phyloP scores from a whole-genome alignment of 306 rosid genomes.

The Vigna mungo region DNA sequence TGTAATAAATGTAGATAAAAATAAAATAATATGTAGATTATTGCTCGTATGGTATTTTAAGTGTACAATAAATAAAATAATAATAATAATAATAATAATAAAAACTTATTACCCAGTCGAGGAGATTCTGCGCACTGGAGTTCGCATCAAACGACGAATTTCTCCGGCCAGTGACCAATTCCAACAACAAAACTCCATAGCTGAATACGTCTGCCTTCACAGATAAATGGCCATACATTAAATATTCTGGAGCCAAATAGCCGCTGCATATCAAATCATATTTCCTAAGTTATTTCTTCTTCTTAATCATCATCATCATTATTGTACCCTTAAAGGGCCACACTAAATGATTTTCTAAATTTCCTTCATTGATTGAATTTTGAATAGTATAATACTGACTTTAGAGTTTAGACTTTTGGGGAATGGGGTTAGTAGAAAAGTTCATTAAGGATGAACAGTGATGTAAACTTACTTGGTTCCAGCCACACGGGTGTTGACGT shows the following conservation, averaged over 20 bases:
- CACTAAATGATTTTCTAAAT: no score
- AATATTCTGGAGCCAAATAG: conserved; percentile 93
- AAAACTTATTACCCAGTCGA: conserved; percentile 46
- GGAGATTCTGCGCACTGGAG: conserved; percentile 37
- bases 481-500: conserved; percentile 47
- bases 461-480: conserved; percentile 38
- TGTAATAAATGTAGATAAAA: no score
- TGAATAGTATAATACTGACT: no score
- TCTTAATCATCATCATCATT: no score
- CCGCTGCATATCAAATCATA: conserved; percentile 60
- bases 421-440: not conserved
- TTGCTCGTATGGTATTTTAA: no score
- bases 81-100: no score
- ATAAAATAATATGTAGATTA: no score
- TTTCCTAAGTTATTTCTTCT: not conserved
- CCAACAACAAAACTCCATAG: conserved; percentile 84
- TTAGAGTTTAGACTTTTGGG: not conserved
- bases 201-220: conserved; percentile 85
- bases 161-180: conserved; percentile 74
- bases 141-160: conserved; percentile 49
- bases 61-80: not conserved
- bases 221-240: conserved; percentile 81
- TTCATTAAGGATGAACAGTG: not conserved
- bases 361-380: no score
- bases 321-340: no score